These are phyloP conservation scores for Saksenaea vasiformis DNA, from an alignment of 371 early-diverging fungal genomes.

Conservation along the genomic window DNA sequence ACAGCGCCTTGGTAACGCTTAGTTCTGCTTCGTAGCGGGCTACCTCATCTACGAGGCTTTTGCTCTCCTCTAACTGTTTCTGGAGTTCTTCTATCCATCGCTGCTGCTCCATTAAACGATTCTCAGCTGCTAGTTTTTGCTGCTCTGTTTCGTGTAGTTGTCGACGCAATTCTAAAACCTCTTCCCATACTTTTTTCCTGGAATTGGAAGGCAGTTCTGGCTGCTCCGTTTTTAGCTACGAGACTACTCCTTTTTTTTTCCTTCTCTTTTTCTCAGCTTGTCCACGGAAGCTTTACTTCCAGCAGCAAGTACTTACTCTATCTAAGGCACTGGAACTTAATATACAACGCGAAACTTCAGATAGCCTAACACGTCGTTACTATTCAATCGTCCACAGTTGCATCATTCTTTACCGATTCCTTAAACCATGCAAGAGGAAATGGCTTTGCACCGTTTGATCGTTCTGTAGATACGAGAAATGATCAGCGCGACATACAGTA, in stretches of 20 bases:
- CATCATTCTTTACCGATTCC: neutral
- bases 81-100: conserved; percentile 19
- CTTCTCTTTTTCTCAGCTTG: neutral
- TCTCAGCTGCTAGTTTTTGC: neutral
- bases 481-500: too few relatives aligned
- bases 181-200: neutral
- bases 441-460: neutral
- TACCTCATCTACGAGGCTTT: conserved; percentile 26
- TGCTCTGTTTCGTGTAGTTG: neutral
- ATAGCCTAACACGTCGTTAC: neutral
- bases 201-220: neutral
- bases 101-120: conserved; percentile 8
- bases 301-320: neutral
- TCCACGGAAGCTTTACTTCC: neutral
- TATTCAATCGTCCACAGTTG: neutral
- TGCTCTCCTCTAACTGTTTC: conserved; percentile 13
- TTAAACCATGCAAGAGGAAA: neutral
- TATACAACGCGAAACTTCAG: neutral
- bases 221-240: neutral
- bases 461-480: neutral
- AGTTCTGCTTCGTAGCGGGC: conserved; percentile 45
- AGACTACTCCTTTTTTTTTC: neutral
- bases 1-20: conserved; percentile 32
- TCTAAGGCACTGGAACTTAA: neutral
- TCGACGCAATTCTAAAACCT: conserved; percentile 11